Percentiles rank a stretch among this genome's conserved stretches.
phyloP scores from a whole-genome alignment of 1,284 basidiomycete species.

The Dichomitus squalens region DNA sequence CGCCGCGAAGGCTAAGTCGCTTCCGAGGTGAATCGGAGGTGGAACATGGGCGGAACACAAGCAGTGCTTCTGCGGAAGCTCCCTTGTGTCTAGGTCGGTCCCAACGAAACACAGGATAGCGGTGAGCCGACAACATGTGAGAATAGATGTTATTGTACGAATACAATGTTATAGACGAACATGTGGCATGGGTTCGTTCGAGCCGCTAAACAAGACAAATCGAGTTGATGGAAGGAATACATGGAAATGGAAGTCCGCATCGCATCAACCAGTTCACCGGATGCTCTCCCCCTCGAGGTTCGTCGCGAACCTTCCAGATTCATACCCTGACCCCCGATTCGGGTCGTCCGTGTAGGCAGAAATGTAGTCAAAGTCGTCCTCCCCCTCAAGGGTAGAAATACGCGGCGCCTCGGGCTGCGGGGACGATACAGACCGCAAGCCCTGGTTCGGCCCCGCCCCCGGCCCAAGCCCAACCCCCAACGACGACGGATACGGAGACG shows the following conservation, averaged over 20 bases:
- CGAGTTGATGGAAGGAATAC: neutral
- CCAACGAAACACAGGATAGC: no score
- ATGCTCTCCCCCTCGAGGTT: constrained; percentile 13
- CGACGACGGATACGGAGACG: constrained; percentile 39
- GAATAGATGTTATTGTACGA: constrained; percentile 7
- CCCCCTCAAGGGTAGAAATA: constrained; percentile 36
- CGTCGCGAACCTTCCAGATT: constrained; percentile 15
- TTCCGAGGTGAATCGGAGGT: no score
- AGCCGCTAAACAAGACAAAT: neutral
- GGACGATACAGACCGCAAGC: constrained; percentile 20
- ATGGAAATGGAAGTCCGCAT: neutral
- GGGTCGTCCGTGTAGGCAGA: constrained; percentile 43
- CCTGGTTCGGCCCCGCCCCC: constrained; percentile 4
- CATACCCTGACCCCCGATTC: constrained; percentile 14
- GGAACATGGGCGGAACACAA: no score
- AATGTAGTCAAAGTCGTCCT: constrained; percentile 60
- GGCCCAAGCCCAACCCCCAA: constrained; percentile 23
- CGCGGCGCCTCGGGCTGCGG: constrained; percentile 10
- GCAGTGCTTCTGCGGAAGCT: no score
- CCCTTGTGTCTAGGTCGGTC: no score
- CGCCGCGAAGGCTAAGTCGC: no score
- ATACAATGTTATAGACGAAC: neutral
- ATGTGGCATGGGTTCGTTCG: neutral
- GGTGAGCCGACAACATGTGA: no score
- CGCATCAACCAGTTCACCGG: constrained; percentile 5